These are phyloP conservation scores for Diatrype stigma DNA, from an alignment of 2,329 filamentous ascomycete genomes.

Conservation along the genomic window DNA sequence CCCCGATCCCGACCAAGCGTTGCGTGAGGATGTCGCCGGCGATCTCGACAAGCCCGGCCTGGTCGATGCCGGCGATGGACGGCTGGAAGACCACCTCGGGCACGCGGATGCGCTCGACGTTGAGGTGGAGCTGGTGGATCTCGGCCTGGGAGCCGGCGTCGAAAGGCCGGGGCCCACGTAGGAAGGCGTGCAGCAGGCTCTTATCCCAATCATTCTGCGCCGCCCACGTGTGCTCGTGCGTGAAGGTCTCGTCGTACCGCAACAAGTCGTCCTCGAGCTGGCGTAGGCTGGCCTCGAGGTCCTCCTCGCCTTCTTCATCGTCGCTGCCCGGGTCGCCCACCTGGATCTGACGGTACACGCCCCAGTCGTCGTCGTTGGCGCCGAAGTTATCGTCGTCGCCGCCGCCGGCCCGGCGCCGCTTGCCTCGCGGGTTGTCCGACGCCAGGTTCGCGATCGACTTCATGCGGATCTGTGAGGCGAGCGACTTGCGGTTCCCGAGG, in stretches of 20 bases:
- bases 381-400: constrained; percentile 96
- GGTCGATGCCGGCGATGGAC: constrained; percentile 85
- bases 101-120: constrained; percentile 91
- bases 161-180: constrained; percentile 82
- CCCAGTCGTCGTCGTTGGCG: constrained; percentile 96
- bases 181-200: constrained; percentile 82
- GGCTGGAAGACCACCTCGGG: constrained; percentile 93
- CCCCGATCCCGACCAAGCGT: constrained; percentile 57
- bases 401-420: constrained; percentile 78
- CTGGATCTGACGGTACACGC: constrained; percentile 89
- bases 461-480: constrained; percentile 96
- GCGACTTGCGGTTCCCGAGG: constrained; percentile 91
- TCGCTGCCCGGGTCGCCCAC: constrained; percentile 74
- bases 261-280: constrained; percentile 80
- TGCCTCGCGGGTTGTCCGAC: constrained; percentile 79
- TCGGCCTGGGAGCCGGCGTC: constrained; percentile 75
- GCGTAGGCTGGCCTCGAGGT: constrained; percentile 70
- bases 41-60: constrained; percentile 90
- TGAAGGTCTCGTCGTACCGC: constrained; percentile 81
- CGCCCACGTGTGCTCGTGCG: constrained; percentile 85
- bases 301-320: constrained; percentile 90
- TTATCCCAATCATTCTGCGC: constrained; percentile 96
- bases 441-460: constrained; percentile 95
- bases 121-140: constrained; percentile 86
- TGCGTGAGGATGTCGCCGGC: constrained; percentile 84